These are phyloP conservation scores for Colletotrichum graminicola DNA, from an alignment of 2,329 filamentous ascomycete genomes.

Conservation along the genomic window DNA sequence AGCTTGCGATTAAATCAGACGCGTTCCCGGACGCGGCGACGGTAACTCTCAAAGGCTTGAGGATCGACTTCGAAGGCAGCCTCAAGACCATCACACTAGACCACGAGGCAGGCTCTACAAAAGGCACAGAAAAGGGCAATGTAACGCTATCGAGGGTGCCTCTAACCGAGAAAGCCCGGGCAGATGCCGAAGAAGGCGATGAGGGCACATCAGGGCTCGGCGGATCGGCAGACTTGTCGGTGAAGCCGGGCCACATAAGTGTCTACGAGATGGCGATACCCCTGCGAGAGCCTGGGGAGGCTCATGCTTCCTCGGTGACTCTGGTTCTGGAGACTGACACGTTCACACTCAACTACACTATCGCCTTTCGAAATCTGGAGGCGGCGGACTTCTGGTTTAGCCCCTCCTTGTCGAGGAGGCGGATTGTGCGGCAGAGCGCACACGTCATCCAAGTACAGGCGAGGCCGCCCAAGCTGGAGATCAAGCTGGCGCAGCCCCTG, in stretches of 20 bases:
- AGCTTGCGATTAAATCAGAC: slow-evolving; percentile 69
- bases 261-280: slow-evolving; percentile 79
- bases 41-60: slow-evolving; percentile 64
- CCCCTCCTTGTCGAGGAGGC: slow-evolving; percentile 57
- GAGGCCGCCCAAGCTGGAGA: slow-evolving; percentile 90
- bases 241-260: slow-evolving; percentile 75
- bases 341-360: slow-evolving; percentile 76
- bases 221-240: slow-evolving; percentile 65
- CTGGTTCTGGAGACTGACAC: slow-evolving; percentile 72
- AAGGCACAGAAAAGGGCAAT: slow-evolving; percentile 43
- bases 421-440: slow-evolving; percentile 62
- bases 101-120: slow-evolving; percentile 51
- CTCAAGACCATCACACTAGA: slow-evolving; percentile 67
- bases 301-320: slow-evolving; percentile 72
- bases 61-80: slow-evolving; percentile 68
- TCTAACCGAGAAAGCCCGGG: slow-evolving; percentile 43
- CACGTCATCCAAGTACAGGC: slow-evolving; percentile 80
- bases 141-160: slow-evolving; percentile 46
- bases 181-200: slow-evolving; percentile 40
- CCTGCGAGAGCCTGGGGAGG: slow-evolving; percentile 85
- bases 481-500: slow-evolving; percentile 72
- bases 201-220: slow-evolving; percentile 49
- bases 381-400: slow-evolving; percentile 64
- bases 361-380: slow-evolving; percentile 62
- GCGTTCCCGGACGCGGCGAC: slow-evolving; percentile 66